phyloP scores from a whole-genome alignment of 169 alveolate species.

The Plasmodium chabaudi region DNA sequence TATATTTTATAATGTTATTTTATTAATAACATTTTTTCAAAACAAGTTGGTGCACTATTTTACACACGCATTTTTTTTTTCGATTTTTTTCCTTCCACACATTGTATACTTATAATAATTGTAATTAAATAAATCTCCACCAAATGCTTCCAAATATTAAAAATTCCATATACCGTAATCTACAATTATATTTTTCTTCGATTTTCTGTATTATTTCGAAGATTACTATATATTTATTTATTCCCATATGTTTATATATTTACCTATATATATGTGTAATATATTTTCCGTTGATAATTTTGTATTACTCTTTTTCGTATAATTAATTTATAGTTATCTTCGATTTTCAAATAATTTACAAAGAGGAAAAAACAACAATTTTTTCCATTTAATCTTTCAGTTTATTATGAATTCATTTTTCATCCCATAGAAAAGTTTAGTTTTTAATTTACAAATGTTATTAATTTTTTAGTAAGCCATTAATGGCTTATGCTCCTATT shows the following conservation, averaged over 20 bases:
- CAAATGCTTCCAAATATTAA: not conserved
- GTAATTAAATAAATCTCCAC: not conserved
- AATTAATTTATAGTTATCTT: not conserved
- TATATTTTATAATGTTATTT: too few species aligned
- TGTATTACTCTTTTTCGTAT: not conserved
- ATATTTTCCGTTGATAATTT: not conserved
- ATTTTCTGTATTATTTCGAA: not conserved
- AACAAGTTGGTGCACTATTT: constrained; percentile 52
- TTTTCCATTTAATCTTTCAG: not conserved
- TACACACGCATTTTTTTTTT: constrained; percentile 53
- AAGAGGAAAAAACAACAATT: not conserved
- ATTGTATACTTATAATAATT: not conserved
- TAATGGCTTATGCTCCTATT: not conserved
- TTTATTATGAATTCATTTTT: too few species aligned
- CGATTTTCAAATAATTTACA: not conserved
- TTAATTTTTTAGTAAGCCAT: not conserved
- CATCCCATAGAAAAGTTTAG: not conserved
- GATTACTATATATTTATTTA: not conserved
- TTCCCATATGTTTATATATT: not conserved
- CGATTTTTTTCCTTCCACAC: not conserved
- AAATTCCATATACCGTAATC: too few species aligned
- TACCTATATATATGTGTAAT: not conserved
- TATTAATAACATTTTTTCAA: too few species aligned
- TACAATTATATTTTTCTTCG: too few species aligned
- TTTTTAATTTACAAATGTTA: not conserved